Evolutionary conservation across 1,284 basidiomycete species (phyloP).

Genomic region (Leccinum fuscescens): DNA sequence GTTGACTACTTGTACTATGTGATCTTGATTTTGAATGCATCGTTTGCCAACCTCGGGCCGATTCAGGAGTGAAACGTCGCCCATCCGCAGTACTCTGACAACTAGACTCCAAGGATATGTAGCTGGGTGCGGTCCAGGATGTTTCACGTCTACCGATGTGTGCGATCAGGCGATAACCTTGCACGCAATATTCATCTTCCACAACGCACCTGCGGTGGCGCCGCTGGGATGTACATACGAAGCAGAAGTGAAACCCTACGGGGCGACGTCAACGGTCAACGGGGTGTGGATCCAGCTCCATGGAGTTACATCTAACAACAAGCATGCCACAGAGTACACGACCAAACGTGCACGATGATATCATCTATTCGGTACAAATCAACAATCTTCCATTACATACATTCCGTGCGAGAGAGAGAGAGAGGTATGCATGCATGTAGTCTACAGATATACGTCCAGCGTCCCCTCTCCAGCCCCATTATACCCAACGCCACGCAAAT

Average conservation of each 20-base stretch:
- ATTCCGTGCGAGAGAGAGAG: not conserved
- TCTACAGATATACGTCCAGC: constrained; percentile 13
- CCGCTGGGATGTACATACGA: too few relatives aligned
- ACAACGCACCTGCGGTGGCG: too few relatives aligned
- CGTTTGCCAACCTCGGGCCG: not conserved
- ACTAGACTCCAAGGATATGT: not conserved
- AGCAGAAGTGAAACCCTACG: too few relatives aligned
- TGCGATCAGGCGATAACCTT: not conserved
- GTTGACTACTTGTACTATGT: constrained; percentile 23
- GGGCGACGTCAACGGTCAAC: too few relatives aligned
- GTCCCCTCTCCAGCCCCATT: constrained; percentile 24
- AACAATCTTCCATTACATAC: too few relatives aligned
- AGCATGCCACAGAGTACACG: too few relatives aligned
- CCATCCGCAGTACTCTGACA: not conserved
- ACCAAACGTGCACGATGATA: too few relatives aligned
- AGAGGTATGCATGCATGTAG: not conserved
- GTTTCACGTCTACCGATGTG: not conserved
- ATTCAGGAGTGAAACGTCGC: too few relatives aligned
- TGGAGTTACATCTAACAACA: too few relatives aligned
- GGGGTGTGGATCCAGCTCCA: too few relatives aligned
- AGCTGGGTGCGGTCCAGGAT: not conserved
- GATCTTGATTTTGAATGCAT: not conserved
- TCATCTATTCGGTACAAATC: too few relatives aligned
- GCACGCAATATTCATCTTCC: constrained; percentile 25
- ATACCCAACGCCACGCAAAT: constrained; percentile 43